Conservation (phyloP, 768 basidiomycete genomes). For the Grammothele lineata region DNA sequence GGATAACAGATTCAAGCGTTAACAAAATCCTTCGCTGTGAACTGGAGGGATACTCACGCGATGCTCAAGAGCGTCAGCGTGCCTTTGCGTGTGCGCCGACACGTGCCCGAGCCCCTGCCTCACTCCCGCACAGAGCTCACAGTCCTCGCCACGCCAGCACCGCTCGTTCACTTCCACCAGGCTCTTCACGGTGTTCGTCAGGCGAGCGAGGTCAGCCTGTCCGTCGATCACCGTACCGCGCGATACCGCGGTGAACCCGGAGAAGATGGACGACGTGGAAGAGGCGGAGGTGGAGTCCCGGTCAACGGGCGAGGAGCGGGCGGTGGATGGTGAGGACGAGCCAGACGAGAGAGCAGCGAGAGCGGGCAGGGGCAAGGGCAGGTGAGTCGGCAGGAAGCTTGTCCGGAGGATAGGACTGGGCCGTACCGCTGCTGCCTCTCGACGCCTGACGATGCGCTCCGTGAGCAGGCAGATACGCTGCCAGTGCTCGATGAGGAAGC, state of each 20-base stretch:
- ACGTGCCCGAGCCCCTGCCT: constrained; percentile 65
- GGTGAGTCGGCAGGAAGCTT: constrained; percentile 66
- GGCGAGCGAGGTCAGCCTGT: constrained; percentile 79
- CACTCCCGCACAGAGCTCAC: constrained; percentile 77
- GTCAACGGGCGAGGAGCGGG: constrained; percentile 22
- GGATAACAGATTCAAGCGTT: background rate
- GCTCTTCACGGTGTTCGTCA: constrained; percentile 78
- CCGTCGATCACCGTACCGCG: constrained; percentile 14
- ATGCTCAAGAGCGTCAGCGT: constrained; percentile 70
- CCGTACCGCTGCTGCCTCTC: constrained; percentile 91
- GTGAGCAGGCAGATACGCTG: constrained; percentile 82
- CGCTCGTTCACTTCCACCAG: constrained; percentile 73
- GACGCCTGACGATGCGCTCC: constrained; percentile 85
- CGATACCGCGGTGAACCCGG: constrained; percentile 13
- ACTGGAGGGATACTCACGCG: constrained; percentile 44
- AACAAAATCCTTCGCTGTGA: background rate
- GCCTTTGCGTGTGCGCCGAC: constrained; percentile 61
- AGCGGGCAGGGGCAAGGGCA: constrained; percentile 41
- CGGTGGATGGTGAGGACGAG: constrained; percentile 17
- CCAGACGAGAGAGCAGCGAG: constrained; percentile 33
- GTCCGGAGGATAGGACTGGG: constrained; percentile 50
- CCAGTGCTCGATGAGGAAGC: constrained; percentile 83
- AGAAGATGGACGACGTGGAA: constrained; percentile 23
- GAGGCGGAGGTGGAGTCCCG: constrained; percentile 18
- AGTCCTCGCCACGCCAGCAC: constrained; percentile 83